phyloP scores from a whole-genome alignment of 345 rosid genomes.

The Camelina neglecta region DNA sequence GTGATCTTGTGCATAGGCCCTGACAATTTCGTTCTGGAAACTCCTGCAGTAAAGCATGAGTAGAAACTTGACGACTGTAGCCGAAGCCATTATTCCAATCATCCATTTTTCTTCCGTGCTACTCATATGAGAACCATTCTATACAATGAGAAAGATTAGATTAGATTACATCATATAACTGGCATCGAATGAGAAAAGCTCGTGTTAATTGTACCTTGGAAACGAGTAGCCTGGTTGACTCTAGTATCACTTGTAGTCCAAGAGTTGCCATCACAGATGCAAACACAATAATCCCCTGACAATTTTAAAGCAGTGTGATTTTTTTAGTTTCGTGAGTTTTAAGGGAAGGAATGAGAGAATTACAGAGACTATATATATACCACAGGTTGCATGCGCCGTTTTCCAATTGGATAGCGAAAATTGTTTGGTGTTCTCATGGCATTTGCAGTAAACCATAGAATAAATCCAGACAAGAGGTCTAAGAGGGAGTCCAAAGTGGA shows the following conservation, averaged over 20 bases:
- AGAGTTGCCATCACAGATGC: slow-evolving; percentile 73
- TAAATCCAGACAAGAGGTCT: slow-evolving; percentile 84
- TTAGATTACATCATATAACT: neutral
- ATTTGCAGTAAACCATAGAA: slow-evolving; percentile 80
- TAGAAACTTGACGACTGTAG: slow-evolving; percentile 52
- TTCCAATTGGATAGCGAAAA: slow-evolving; percentile 78
- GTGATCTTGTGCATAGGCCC: slow-evolving; percentile 64
- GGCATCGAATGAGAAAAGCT: neutral
- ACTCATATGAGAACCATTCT: slow-evolving; percentile 49
- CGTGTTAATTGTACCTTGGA: slow-evolving; percentile 41
- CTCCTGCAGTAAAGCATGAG: slow-evolving; percentile 60
- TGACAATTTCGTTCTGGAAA: slow-evolving; percentile 56
- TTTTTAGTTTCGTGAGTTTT: neutral
- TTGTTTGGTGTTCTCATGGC: slow-evolving; percentile 81
- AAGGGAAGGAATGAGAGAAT: neutral
- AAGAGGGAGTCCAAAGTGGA: slow-evolving; percentile 84
- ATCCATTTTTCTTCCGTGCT: slow-evolving; percentile 51
- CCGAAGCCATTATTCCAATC: slow-evolving; percentile 59
- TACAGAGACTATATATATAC: slow-evolving; percentile 45
- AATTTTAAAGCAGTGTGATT: neutral
- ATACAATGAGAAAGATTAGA: slow-evolving; percentile 4
- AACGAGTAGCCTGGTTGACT: slow-evolving; percentile 53
- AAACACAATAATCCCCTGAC: slow-evolving; percentile 68
- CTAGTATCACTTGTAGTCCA: slow-evolving; percentile 60
- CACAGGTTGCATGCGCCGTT: slow-evolving; percentile 87